Evolutionary conservation across 805 yeast genomes (phyloP).

Genomic region (Lipomyces anomalus): DNA sequence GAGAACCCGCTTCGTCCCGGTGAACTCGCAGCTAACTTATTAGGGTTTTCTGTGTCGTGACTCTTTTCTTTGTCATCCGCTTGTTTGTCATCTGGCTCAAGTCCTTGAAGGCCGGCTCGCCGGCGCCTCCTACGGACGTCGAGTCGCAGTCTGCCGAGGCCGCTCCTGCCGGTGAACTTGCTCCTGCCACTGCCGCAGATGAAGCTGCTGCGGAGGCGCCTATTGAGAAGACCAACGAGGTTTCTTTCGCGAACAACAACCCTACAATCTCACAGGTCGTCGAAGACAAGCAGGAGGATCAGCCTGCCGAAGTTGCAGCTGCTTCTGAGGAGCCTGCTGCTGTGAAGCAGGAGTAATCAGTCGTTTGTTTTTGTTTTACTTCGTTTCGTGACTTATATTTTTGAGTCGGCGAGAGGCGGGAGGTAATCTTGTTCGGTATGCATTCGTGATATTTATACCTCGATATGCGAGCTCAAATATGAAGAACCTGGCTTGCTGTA

Average conservation of each 20-base stretch:
- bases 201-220: conserved; percentile 1
- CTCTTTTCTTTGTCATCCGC: too few relatives aligned
- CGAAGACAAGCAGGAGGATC: conserved; percentile 1
- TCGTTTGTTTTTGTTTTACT: neutral
- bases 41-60: too few relatives aligned
- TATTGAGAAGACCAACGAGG: conserved; percentile 4
- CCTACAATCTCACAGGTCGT: too few relatives aligned
- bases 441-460: neutral
- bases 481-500: neutral
- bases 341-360: neutral
- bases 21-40: too few relatives aligned
- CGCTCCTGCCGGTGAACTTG: neutral
- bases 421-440: neutral
- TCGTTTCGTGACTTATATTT: neutral
- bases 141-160: neutral
- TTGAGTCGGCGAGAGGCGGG: neutral
- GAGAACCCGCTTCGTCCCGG: too few relatives aligned
- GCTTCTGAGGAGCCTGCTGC: conserved; percentile 1
- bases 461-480: neutral
- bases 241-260: too few relatives aligned
- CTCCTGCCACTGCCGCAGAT: neutral
- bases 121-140: conserved; percentile 4
- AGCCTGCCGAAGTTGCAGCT: conserved; percentile 2
- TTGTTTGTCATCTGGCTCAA: too few relatives aligned
- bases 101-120: too few relatives aligned